Conservation (phyloP, 345 rosid genomes). For the Populus tremula region DNA sequence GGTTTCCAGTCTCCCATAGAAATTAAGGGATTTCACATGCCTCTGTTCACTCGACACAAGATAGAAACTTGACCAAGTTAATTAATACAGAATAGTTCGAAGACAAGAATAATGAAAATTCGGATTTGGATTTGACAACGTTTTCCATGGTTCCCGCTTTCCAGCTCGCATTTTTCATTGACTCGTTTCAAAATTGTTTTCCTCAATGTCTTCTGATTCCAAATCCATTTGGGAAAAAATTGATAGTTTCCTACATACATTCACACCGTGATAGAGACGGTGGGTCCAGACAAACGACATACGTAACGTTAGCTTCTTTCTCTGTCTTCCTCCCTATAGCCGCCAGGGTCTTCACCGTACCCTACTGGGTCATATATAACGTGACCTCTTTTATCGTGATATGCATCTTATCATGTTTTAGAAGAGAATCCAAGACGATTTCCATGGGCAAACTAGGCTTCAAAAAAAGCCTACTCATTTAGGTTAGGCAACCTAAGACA, state of each 20-base stretch:
- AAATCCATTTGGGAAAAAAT: neutral
- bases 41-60: neutral
- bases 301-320: no score
- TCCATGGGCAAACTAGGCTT: neutral
- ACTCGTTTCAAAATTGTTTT: neutral
- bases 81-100: neutral
- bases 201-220: neutral
- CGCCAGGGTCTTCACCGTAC: conserved; percentile 3
- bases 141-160: neutral
- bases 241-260: conserved; percentile 14
- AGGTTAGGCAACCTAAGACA: neutral
- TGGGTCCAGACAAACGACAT: neutral
- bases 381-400: neutral
- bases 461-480: neutral
- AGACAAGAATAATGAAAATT: neutral
- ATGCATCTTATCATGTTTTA: conserved; percentile 1
- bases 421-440: neutral
- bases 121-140: neutral
- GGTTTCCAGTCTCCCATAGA: neutral
- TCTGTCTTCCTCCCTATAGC: neutral
- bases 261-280: neutral
- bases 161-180: neutral
- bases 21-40: neutral
- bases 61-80: neutral
- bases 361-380: neutral